Percentiles rank a stretch among this genome's conserved stretches.
phyloP scores from a whole-genome alignment of 2,329 filamentous ascomycete genomes.

The Diaporthe aspalathi region DNA sequence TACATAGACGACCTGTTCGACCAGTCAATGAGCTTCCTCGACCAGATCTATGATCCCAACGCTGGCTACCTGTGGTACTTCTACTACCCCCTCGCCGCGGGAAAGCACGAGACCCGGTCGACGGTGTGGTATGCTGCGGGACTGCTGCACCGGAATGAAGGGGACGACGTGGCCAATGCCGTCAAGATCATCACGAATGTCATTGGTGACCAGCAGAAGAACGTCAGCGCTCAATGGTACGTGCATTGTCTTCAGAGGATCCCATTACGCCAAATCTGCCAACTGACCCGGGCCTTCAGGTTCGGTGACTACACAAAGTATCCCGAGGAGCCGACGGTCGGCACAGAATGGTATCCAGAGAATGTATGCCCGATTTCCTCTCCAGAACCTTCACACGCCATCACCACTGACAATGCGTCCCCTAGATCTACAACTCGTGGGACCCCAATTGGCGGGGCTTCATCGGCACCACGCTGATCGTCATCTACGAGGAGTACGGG shows the following conservation, averaged over 20 bases:
- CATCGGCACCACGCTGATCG: conserved; percentile 67
- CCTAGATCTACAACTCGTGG: conserved; percentile 65
- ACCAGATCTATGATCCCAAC: conserved; percentile 63
- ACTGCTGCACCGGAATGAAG: conserved; percentile 65
- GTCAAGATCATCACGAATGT: conserved; percentile 65
- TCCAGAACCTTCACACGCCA: neutral
- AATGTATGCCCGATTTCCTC: conserved; percentile 2
- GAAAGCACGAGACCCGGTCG: conserved; percentile 68
- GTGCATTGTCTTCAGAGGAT: neutral
- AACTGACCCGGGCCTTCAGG: conserved; percentile 40
- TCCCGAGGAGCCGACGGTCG: conserved; percentile 69
- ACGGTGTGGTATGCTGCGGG: conserved; percentile 71
- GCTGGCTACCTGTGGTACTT: conserved; percentile 66
- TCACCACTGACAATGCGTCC: neutral
- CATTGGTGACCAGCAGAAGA: conserved; percentile 63
- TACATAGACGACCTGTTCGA: conserved; percentile 50
- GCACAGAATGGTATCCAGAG: conserved; percentile 58
- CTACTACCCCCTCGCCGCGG: conserved; percentile 55
- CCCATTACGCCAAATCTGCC: neutral
- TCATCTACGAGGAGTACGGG: conserved; percentile 69
- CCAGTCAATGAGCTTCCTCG: conserved; percentile 66
- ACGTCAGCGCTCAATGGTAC: conserved; percentile 65
- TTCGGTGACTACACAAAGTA: conserved; percentile 64
- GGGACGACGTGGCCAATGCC: conserved; percentile 61
- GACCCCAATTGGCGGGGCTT: conserved; percentile 76